Percentiles rank a stretch among this genome's conserved stretches.
phyloP scores from a whole-genome alignment of 1,284 basidiomycete species.

The Hypsizygus ulmarius region DNA sequence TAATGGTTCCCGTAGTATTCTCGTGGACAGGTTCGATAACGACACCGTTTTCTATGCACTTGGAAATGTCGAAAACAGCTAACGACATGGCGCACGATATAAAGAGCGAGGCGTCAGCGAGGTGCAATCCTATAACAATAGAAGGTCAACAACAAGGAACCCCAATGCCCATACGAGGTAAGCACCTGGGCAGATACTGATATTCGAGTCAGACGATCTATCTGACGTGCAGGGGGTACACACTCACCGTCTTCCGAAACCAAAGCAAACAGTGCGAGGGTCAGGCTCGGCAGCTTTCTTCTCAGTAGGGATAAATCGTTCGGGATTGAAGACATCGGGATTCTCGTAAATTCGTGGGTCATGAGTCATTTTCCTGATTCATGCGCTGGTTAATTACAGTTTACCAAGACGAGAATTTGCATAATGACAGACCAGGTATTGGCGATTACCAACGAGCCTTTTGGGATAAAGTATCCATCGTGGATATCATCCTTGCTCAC shows the following conservation, averaged over 20 bases:
- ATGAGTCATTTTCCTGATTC: constrained; percentile 44
- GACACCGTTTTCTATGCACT: constrained; percentile 41
- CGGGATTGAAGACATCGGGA: constrained; percentile 44
- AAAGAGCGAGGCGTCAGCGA: constrained; percentile 58
- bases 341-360: constrained; percentile 45
- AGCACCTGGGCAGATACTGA: constrained; percentile 55
- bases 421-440: constrained; percentile 44
- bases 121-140: constrained; percentile 40
- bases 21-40: constrained; percentile 50
- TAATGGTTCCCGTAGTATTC: constrained; percentile 57
- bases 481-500: constrained; percentile 52
- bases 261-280: constrained; percentile 53
- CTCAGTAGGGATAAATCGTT: constrained; percentile 43
- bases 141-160: neutral
- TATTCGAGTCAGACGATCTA: constrained; percentile 9
- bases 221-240: constrained; percentile 1
- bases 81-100: constrained; percentile 53
- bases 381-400: neutral
- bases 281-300: constrained; percentile 44
- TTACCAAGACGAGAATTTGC: neutral
- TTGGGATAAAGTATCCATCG: constrained; percentile 51
- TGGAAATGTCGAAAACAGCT: constrained; percentile 51
- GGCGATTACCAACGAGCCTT: constrained; percentile 47
- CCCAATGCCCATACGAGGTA: constrained; percentile 1
- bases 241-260: constrained; percentile 58